A percentile compares a stretch with the other conserved stretches of the same genome.
These are phyloP conservation scores for Urtica urens DNA, from an alignment of 306 rosid species.

Conservation along the genomic window DNA sequence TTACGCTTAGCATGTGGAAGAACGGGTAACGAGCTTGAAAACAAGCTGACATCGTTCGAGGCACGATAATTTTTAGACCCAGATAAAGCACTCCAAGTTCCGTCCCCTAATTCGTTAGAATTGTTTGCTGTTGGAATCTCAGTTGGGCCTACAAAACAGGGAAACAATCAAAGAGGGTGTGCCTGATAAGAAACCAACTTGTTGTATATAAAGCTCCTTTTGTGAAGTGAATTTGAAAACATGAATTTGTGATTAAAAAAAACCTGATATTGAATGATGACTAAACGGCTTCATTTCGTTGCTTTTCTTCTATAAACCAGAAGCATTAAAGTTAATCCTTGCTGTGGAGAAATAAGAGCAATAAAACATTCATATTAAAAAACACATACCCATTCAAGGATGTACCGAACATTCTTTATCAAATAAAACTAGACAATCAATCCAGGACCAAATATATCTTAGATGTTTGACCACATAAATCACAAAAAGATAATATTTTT, in stretches of 20 bases:
- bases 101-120: constrained; percentile 29
- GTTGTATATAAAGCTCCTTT: neutral
- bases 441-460: neutral
- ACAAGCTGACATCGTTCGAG: constrained; percentile 64
- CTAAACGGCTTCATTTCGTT: constrained; percentile 55
- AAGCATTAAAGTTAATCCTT: constrained; percentile 7
- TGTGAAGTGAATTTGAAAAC: neutral
- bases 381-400: neutral
- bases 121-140: constrained; percentile 33
- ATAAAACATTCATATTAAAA: neutral
- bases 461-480: neutral
- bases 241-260: constrained; percentile 20
- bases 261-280: constrained; percentile 44
- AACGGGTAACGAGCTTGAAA: constrained; percentile 75
- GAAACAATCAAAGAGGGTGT: neutral
- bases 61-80: constrained; percentile 43
- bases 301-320: constrained; percentile 19
- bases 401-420: too few species aligned
- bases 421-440: neutral
- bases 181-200: constrained; percentile 7
- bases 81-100: constrained; percentile 38
- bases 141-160: constrained; percentile 33
- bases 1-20: constrained; percentile 64
- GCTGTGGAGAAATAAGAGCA: neutral
- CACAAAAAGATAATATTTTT: neutral